Base-by-base conservation (phyloP, 805 yeast genomes). In the Crinitomyces ghanaensis region DNA sequence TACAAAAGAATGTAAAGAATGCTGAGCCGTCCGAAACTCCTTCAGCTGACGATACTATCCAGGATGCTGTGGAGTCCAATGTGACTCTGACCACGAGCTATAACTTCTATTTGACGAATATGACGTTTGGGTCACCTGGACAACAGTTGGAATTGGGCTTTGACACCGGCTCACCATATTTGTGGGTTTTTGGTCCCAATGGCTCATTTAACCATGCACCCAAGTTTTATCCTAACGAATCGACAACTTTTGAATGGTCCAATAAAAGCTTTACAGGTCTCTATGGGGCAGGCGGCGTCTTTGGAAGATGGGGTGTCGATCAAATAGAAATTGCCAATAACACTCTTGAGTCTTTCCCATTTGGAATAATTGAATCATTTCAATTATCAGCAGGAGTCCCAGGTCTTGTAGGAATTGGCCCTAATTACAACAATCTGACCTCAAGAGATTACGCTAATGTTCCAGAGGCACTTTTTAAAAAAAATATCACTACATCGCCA, bases 381-480 rank as follows among this genome's bases (percentile, higher is more conserved):
- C 11, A 15, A 21, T 35, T 53, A 26, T 65, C 82, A 3, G 72
- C 74, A 37, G 75, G 88, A 6, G 57, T 69, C 14, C 63, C 72
- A 42, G 94, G 94, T 35, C 42, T 59, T 11, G 42, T 58, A 28
- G 64, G 64, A 14, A 45, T 59, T 18, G 65, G 64, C 12, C 55
- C 58, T 14, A 50, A 57, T 5, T 78, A 73, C 6, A 60, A 78
- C 35, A 93, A 84, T 53, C 42, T 49, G 26, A 51, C 50, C 15
- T 44, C 43, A 11, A 43, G 48, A 11, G 33, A 41, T 33, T 82
- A 82, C 56, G 61, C 68, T 35, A 81, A 82, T 53, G 59, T 81
- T 37, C 93, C 93, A 0, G 48, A 63, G 30, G 67, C 69, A 36
- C 54, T 83, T 60, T 73, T 65, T 36, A 49, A 57, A 22, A 66